These are phyloP conservation scores for Leishmania amazonensis DNA, from an alignment of 208 protist species.

Conservation along the genomic window DNA sequence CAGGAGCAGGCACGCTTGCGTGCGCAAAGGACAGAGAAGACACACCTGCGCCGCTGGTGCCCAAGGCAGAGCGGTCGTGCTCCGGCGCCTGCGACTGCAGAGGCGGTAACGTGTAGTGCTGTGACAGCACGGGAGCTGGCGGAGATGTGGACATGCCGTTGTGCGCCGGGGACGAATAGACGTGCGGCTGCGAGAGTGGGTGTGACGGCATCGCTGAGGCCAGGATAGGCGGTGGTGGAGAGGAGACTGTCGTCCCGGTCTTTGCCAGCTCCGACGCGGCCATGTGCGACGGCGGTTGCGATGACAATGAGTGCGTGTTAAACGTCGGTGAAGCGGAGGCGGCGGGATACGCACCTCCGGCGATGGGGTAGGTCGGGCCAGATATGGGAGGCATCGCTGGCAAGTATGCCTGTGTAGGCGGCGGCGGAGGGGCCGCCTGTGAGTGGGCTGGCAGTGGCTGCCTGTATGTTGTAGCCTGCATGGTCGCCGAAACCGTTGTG, in stretches of 20 bases:
- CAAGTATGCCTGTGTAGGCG: neutral
- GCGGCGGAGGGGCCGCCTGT: conserved; percentile 1
- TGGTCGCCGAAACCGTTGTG: conserved; percentile 5
- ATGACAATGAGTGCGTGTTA: neutral
- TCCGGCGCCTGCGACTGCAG: neutral
- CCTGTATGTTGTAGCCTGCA: conserved; percentile 2
- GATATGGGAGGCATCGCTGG: neutral
- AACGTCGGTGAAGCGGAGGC: neutral
- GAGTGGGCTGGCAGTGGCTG: neutral
- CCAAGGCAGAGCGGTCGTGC: neutral
- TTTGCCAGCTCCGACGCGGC: neutral
- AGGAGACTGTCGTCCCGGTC: neutral
- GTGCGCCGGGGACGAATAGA: conserved; percentile 4
- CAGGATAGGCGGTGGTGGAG: neutral
- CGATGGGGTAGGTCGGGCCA: neutral
- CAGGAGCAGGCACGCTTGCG: neutral
- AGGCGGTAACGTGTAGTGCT: neutral
- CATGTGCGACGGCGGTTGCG: neutral
- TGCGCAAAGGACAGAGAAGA: conserved; percentile 1
- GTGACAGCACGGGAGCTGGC: neutral
- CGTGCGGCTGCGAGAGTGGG: neutral
- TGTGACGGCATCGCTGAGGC: neutral
- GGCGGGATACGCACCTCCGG: neutral
- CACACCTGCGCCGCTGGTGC: neutral
- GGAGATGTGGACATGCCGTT: neutral